These are phyloP conservation scores for Zygnema circumcarinatum DNA, from an alignment of 139 green algal genomes.

Conservation along the genomic window DNA sequence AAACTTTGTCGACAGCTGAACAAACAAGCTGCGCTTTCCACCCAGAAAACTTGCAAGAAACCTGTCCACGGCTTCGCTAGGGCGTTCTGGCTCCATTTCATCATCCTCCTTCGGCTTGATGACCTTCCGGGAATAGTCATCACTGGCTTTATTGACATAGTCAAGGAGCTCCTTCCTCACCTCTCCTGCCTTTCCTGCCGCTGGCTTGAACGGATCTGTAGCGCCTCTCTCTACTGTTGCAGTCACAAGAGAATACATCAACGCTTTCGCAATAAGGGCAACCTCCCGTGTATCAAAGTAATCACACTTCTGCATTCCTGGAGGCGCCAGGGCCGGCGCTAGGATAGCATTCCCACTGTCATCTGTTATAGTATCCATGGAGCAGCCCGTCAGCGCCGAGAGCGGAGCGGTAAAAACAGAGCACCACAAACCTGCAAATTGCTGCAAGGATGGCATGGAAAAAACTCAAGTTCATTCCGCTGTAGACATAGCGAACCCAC, in stretches of 20 bases:
- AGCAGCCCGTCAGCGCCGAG: neutral
- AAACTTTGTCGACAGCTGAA: constrained; percentile 20
- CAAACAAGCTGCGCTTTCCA: constrained; percentile 29
- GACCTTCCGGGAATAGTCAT: constrained; percentile 17
- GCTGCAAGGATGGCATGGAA: neutral
- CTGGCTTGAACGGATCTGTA: neutral
- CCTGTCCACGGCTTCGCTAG: neutral
- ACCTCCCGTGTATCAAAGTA: constrained; percentile 19
- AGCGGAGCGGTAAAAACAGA: neutral
- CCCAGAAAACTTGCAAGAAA: constrained; percentile 40
- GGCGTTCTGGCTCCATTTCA: neutral
- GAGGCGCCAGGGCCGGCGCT: neutral
- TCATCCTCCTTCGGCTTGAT: neutral
- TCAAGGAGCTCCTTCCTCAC: constrained; percentile 34
- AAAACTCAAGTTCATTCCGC: no score
- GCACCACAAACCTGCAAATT: neutral
- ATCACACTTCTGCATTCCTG: neutral
- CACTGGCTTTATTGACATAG: neutral
- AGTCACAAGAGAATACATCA: neutral
- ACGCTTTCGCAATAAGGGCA: neutral
- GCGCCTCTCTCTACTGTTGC: constrained; percentile 16
- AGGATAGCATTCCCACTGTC: neutral
- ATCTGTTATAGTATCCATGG: neutral
- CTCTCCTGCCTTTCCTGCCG: constrained; percentile 1
- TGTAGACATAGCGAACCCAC: no score